Conservation (phyloP, 1,284 basidiomycete species). For the Flammula alnicola region DNA sequence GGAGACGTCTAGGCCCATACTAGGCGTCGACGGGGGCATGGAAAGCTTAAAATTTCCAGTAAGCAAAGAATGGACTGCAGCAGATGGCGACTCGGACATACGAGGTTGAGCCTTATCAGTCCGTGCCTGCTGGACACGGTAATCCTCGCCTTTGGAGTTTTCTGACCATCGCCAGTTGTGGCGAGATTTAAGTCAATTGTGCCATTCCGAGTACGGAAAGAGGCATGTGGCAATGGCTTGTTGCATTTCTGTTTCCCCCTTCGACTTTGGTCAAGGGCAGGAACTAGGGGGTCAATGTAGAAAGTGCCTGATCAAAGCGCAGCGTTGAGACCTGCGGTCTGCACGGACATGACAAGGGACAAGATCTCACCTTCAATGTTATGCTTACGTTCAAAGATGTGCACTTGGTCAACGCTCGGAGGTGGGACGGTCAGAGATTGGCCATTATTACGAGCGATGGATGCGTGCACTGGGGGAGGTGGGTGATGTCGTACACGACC, state of each 20-base stretch:
- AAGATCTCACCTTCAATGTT: slow-evolving; percentile 4
- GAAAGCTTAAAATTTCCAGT: slow-evolving; percentile 26
- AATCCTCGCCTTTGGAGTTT: slow-evolving; percentile 36
- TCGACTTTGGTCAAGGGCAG: slow-evolving; percentile 25
- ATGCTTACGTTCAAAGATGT: slow-evolving; percentile 13
- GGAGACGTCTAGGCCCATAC: slow-evolving; percentile 40
- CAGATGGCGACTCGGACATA: slow-evolving; percentile 23
- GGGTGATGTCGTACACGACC: background rate
- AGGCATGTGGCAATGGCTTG: slow-evolving; percentile 38
- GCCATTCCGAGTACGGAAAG: slow-evolving; percentile 44
- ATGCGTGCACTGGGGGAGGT: background rate
- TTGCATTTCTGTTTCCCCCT: slow-evolving; percentile 28
- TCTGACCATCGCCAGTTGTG: slow-evolving; percentile 35
- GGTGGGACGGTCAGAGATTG: background rate
- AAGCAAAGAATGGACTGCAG: background rate
- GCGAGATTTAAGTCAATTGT: slow-evolving; percentile 40
- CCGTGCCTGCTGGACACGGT: slow-evolving; percentile 38
- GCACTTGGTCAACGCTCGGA: slow-evolving; percentile 8
- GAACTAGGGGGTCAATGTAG: slow-evolving; percentile 39
- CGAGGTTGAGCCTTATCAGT: slow-evolving; percentile 42
- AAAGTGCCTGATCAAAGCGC: slow-evolving; percentile 36
- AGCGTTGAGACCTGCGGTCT: background rate
- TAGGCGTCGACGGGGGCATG: slow-evolving; percentile 32
- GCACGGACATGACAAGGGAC: background rate
- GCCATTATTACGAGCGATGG: background rate